A percentile compares a stretch with the other conserved stretches of the same genome.
Conservation (phyloP, 2,329 filamentous ascomycete genomes). For the Dryadomyces quercivorus region DNA sequence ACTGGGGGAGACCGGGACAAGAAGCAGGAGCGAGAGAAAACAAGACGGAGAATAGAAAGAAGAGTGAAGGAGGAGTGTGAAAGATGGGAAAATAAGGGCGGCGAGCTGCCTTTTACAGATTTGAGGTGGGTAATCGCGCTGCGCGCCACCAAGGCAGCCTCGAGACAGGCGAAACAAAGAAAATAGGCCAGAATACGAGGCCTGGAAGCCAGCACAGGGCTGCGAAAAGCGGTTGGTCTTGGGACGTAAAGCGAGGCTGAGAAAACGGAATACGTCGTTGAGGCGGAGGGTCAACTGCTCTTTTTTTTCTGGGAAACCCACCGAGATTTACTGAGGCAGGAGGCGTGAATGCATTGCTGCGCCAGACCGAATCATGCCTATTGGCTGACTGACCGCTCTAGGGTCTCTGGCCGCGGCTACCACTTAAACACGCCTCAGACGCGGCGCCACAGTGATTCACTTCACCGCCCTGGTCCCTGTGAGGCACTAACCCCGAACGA, state of each 20-base stretch:
- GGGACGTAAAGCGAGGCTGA: neutral
- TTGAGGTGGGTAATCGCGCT: neutral
- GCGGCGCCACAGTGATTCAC: neutral
- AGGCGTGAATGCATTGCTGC: neutral
- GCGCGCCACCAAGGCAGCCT: neutral
- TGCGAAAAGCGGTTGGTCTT: neutral
- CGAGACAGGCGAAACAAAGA: neutral
- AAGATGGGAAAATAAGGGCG: neutral
- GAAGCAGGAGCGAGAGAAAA: neutral
- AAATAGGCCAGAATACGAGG: neutral
- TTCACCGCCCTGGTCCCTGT: neutral
- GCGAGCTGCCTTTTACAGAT: neutral
- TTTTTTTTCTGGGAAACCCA: neutral
- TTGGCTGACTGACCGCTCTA: neutral
- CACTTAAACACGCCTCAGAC: constrained; percentile 1
- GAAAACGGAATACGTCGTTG: neutral
- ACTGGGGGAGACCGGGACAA: neutral
- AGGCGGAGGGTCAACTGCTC: neutral
- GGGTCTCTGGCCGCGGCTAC: neutral
- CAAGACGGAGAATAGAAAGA: neutral
- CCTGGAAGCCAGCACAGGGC: neutral
- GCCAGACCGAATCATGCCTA: neutral
- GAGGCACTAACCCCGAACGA: neutral
- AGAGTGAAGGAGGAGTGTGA: neutral
- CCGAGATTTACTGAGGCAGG: neutral